Percentiles rank a stretch among this genome's conserved stretches.
Evolutionary conservation across 345 rosid genomes (phyloP).

Genomic region (Sisymbrium irio): DNA sequence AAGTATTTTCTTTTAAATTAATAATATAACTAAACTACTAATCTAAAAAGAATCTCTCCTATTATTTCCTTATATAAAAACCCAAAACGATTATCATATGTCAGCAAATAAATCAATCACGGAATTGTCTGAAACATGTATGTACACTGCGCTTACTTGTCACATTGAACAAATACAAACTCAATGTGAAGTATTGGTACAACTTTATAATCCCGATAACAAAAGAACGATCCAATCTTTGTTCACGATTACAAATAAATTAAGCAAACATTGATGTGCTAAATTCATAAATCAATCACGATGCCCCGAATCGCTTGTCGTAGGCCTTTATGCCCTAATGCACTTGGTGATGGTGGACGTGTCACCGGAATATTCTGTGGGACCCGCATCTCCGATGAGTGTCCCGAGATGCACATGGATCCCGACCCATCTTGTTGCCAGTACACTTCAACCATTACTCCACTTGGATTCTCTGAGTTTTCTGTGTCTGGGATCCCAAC

Average conservation of each 20-base stretch:
- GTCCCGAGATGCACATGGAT: constrained; percentile 71
- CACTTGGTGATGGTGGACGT: constrained; percentile 24
- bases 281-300: constrained; percentile 30
- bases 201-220: neutral
- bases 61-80: too few species aligned
- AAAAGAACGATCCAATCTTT: neutral
- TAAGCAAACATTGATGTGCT: neutral
- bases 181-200: neutral
- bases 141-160: too few species aligned
- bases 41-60: too few species aligned
- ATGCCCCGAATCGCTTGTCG: constrained; percentile 17
- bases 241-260: neutral
- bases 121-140: neutral
- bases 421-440: constrained; percentile 87
- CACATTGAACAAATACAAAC: too few species aligned
- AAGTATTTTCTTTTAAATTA: too few species aligned
- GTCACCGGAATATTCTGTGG: constrained; percentile 15
- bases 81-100: too few species aligned
- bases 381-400: constrained; percentile 48
- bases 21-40: too few species aligned
- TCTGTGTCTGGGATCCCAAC: constrained; percentile 74
- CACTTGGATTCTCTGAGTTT: constrained; percentile 55
- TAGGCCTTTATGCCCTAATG: constrained; percentile 24
- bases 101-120: neutral
- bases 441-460: constrained; percentile 82